Base-by-base conservation (phyloP, 495 filamentous ascomycete genomes). In the Neurospora sp. region DNA sequence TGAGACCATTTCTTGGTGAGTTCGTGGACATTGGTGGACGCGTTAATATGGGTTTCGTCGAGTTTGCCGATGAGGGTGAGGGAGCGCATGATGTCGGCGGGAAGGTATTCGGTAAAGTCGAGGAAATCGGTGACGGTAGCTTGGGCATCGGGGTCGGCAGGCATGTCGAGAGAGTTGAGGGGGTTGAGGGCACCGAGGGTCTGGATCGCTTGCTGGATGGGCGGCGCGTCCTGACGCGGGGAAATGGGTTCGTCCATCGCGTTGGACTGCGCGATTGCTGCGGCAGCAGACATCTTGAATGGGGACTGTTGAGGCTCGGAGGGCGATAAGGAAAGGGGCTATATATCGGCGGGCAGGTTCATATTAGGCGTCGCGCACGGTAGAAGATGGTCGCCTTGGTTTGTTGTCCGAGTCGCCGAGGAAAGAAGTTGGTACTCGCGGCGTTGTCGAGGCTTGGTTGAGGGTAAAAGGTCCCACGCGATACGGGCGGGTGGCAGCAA, bases 51-150 rank as follows among this genome's bases (percentile, higher is more conserved):
- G 46, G 86, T 87, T 70, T 89, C 82, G 80, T 97, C 93, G 71
- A 98, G 91, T 71, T 94, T 90, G 75, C 90, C 88, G 76, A 99
- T 94, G 70, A 98, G 88, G 70, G 92, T 94, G 60, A 99, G 87
- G 72, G 96, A 97, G 76, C 96, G 93, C 73, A 91, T 88, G 74
- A 98, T 90, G 82, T 98, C 96, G 39, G 94, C 92, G 18, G 96
- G 95, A 23, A 98, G 93, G 84, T 96, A 96, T 84, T 99, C 96
- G 75, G 96, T 98, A 82, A 90, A 97, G 82, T 98, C 96, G 77
- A 97, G 91, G 82, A 94, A 99, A 83, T 99, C 96, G 75, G 92
- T 95, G 18, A 98, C 91, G 72, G 93, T 96, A 10, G 94, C 92
- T 75, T 97, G 93, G n/a, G 93, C 92, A 83, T 99, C 96, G 23